Conservation (phyloP, 2,329 filamentous ascomycete genomes). For the Paraphaeosphaeria minitans region DNA sequence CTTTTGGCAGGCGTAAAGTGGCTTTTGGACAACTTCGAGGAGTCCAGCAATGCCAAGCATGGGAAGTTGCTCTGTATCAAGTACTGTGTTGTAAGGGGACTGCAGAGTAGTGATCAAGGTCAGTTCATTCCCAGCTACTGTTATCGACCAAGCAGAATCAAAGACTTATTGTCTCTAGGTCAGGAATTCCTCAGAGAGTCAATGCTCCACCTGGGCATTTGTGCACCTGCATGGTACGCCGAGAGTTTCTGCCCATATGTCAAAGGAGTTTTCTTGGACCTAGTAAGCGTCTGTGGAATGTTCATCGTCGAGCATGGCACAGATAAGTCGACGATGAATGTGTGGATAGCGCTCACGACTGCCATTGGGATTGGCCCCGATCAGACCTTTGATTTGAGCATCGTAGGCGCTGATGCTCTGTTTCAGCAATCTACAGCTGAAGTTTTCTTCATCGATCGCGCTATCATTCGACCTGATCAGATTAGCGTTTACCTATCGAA, state of each 20-base stretch:
- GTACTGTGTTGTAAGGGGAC: slow-evolving; percentile 35
- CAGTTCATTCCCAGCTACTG: not conserved
- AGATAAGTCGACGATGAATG: slow-evolving; percentile 19
- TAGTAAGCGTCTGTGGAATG: slow-evolving; percentile 37
- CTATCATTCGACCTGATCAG: slow-evolving; percentile 25
- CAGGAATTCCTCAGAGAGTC: slow-evolving; percentile 22
- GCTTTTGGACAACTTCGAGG: slow-evolving; percentile 22
- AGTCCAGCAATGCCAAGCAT: slow-evolving; percentile 35
- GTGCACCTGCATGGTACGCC: slow-evolving; percentile 22
- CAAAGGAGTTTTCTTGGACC: slow-evolving; percentile 45
- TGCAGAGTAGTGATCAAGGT: slow-evolving; percentile 16
- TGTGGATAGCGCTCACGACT: slow-evolving; percentile 28
- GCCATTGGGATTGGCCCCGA: slow-evolving; percentile 28
- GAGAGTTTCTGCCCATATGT: slow-evolving; percentile 38
- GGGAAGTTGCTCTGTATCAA: slow-evolving; percentile 39
- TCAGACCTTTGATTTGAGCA: slow-evolving; percentile 19
- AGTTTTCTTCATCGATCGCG: slow-evolving; percentile 32
- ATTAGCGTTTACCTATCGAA: slow-evolving; percentile 19
- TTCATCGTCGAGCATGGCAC: slow-evolving; percentile 27
- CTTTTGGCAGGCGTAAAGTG: slow-evolving; percentile 25
- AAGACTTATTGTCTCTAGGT: slow-evolving; percentile 18
- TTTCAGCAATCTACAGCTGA: slow-evolving; percentile 28
- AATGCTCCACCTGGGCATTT: slow-evolving; percentile 24
- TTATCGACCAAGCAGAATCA: not conserved
- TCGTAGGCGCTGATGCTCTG: slow-evolving; percentile 19